Evolutionary conservation across 352 stramenopile species (phyloP).

Genomic region (Phytophthora rubi): DNA sequence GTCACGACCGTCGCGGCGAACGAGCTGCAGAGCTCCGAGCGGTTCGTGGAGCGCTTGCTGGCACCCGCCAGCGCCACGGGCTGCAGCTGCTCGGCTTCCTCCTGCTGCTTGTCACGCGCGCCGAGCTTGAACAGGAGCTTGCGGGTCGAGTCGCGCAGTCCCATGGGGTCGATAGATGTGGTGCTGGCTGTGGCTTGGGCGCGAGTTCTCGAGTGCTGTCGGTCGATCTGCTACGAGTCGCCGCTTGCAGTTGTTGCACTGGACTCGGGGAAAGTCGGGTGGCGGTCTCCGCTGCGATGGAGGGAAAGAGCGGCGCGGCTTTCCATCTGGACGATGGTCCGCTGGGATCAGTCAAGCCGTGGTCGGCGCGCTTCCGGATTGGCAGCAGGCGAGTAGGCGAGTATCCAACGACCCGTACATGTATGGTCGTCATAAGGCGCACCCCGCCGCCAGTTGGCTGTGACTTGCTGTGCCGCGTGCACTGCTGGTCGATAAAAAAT

Average conservation of each 20-base stretch:
- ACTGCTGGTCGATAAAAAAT: background rate
- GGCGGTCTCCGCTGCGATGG: conserved; percentile 4
- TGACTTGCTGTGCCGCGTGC: background rate
- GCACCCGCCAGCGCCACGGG: conserved; percentile 74
- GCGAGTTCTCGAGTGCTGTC: conserved; percentile 13
- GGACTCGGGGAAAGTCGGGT: conserved; percentile 22
- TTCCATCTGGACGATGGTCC: conserved; percentile 35
- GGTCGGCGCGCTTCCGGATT: conserved; percentile 14
- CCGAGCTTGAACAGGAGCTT: conserved; percentile 59
- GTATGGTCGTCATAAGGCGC: background rate
- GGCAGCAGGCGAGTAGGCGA: background rate
- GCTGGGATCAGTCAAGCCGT: conserved; percentile 21
- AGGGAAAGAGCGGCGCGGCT: conserved; percentile 35
- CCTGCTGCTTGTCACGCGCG: conserved; percentile 48
- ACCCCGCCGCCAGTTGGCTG: background rate
- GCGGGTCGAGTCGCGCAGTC: conserved; percentile 49
- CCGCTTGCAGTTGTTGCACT: conserved; percentile 11
- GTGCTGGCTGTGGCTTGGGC: conserved; percentile 7
- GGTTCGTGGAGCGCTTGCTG: conserved; percentile 55
- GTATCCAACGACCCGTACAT: background rate
- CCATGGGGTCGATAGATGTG: conserved; percentile 36
- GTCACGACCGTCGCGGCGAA: conserved; percentile 60
- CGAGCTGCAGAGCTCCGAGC: conserved; percentile 67
- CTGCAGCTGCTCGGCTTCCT: conserved; percentile 63
- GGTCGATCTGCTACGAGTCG: too few species aligned